A percentile compares a stretch with the other conserved stretches of the same genome.
phyloP scores from a whole-genome alignment of 331 rosid species.

The Telfairia occidentalis region DNA sequence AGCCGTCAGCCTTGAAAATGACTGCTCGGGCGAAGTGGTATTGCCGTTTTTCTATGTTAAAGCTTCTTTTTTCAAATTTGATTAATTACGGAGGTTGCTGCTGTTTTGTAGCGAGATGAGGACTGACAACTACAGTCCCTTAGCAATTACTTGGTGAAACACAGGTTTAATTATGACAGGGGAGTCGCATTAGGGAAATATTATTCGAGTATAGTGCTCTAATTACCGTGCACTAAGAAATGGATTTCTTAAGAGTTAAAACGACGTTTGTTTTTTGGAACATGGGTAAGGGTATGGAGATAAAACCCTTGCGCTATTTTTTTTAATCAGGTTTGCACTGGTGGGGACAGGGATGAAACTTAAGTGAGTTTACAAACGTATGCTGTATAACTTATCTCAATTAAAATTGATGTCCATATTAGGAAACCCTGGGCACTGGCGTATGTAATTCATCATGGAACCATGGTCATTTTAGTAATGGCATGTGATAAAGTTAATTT shows the following conservation, averaged over 20 bases:
- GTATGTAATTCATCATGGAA: not conserved
- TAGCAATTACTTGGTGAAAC: not conserved
- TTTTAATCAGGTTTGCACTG: not conserved
- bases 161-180: not conserved
- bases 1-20: conserved; percentile 84
- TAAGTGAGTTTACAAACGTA: not conserved
- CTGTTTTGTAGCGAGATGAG: not conserved
- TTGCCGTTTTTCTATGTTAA: not conserved
- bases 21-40: conserved; percentile 97
- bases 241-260: not conserved
- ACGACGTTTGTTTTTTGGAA: not conserved
- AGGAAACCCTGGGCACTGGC: not conserved
- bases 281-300: not conserved
- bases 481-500: not conserved
- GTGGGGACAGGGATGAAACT: not conserved
- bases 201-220: not conserved
- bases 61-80: not conserved
- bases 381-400: not conserved
- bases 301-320: not conserved
- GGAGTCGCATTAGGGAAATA: not conserved
- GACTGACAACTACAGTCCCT: not conserved
- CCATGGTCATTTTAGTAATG: not conserved
- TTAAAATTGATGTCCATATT: not conserved
- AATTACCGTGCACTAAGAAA: not conserved
- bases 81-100: not conserved